Conservation (phyloP, 495 filamentous ascomycete species). For the Xylaria grammica region DNA sequence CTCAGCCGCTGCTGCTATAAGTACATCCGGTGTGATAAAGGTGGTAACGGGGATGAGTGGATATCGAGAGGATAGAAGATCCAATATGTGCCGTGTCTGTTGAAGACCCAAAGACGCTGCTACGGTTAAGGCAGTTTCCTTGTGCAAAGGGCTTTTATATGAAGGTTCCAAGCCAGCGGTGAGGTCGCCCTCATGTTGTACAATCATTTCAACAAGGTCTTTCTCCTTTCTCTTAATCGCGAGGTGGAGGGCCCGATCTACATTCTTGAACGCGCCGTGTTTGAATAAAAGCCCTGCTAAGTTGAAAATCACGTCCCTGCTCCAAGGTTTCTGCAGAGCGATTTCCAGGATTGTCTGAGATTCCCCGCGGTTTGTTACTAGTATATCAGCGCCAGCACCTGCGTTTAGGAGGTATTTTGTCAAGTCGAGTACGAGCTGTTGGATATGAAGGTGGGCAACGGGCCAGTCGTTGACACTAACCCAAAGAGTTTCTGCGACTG, state of each 20-base stretch:
- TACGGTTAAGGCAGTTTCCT: constrained; percentile 3
- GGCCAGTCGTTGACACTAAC: not conserved
- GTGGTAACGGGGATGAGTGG: not conserved
- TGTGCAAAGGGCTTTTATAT: not conserved
- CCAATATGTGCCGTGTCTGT: not conserved
- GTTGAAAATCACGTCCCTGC: not conserved
- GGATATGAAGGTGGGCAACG: not conserved
- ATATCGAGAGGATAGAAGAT: not conserved
- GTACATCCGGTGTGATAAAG: constrained; percentile 3
- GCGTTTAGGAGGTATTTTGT: not conserved
- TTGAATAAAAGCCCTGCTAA: not conserved
- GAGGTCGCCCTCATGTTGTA: not conserved
- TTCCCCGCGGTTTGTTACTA: not conserved
- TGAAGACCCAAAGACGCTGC: not conserved
- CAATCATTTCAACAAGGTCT: constrained; percentile 3
- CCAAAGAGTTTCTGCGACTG: not conserved
- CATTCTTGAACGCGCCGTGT: not conserved
- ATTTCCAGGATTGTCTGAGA: constrained; percentile 6
- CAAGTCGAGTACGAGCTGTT: not conserved
- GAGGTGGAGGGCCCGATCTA: not conserved
- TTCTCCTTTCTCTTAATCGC: not conserved
- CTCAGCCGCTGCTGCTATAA: not conserved
- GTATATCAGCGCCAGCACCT: not conserved
- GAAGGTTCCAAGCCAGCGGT: not conserved
- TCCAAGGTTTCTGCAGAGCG: not conserved